A percentile compares a stretch with the other conserved stretches of the same genome.
phyloP scores from a whole-genome alignment of 106 monocot species.

The Phalaenopsis equestris region DNA sequence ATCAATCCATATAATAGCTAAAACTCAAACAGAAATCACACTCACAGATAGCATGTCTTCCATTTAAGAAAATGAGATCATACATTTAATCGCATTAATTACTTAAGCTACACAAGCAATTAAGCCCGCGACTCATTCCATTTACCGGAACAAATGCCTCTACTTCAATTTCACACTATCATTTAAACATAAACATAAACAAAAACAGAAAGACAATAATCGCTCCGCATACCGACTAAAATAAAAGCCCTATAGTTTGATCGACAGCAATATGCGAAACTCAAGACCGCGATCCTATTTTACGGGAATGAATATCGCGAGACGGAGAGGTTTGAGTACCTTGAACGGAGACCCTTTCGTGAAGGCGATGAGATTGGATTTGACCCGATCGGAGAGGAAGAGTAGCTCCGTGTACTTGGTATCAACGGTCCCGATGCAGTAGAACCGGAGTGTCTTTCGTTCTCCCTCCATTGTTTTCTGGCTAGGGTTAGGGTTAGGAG shows the following conservation, averaged over 20 bases:
- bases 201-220: no score
- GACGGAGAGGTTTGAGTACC: constrained; percentile 10
- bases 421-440: constrained; percentile 90
- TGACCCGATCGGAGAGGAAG: constrained; percentile 51
- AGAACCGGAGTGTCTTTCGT: constrained; percentile 22
- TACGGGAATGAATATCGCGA: not conserved
- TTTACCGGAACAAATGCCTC: not conserved
- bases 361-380: constrained; percentile 36
- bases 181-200: not conserved
- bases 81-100: not conserved
- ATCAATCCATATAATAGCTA: no score
- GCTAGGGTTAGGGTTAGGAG: not conserved
- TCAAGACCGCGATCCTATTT: not conserved
- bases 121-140: not conserved
- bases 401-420: constrained; percentile 87
- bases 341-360: constrained; percentile 23
- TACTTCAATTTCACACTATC: not conserved
- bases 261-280: not conserved
- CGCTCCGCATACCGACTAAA: not conserved
- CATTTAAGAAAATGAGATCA: no score
- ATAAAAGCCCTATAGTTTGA: not conserved
- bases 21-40: no score
- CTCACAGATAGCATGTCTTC: no score
- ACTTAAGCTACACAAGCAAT: not conserved
- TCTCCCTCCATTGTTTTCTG: constrained; percentile 1